Base-by-base conservation (phyloP, 495 filamentous ascomycete species). In the Aspergillus saccharolyticus region DNA sequence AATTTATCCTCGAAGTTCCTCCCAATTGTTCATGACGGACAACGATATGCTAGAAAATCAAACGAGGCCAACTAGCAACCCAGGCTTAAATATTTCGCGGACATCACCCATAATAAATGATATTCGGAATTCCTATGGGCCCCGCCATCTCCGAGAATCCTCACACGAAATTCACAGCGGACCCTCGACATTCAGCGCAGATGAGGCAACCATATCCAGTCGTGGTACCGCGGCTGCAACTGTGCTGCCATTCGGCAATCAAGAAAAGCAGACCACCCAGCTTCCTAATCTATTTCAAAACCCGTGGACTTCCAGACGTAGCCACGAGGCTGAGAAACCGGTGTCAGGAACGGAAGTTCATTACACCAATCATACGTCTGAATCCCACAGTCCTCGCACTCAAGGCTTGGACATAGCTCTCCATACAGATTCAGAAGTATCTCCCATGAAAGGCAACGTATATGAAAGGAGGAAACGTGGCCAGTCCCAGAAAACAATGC, bases 401-500 rank as follows among this genome's bases (percentile, higher is more conserved):
- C 48, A 49, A 18, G 52, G 24, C 12, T 42, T 25, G 2, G 48
- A 46, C 24, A 14, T 12, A 12, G 39, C 56, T 9, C 22, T 24
- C 44, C 53, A 54, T 19, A 33, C 44, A 42, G 45, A 51, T 22
- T 28, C 44, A 20, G 25, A 47, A 3, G 14, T 24, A 8, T 67
- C 67, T 10, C 63, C 69, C 18, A 53, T 55, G 54, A 61, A 70
- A 45, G 61, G 55, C 28, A 65, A 72, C 42, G 58, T 58, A 1
- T 67, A 74, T 22, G 71, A 67, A 7, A 68, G 62, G 45, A 70
- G 69, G 58, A 73, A 69, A 60, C 73, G 69, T 66, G 71, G 63
- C 55, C 79, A 70, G 53, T 90, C 89, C 1, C 89, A 96, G 65
- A 96, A 95, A 72, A 85, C 85, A 20, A 97, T 96, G 89, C 78